Percentiles rank a stretch among this genome's conserved stretches.
Evolutionary conservation across 768 basidiomycete genomes (phyloP).

Genomic region (Termitomyces titanicus): DNA sequence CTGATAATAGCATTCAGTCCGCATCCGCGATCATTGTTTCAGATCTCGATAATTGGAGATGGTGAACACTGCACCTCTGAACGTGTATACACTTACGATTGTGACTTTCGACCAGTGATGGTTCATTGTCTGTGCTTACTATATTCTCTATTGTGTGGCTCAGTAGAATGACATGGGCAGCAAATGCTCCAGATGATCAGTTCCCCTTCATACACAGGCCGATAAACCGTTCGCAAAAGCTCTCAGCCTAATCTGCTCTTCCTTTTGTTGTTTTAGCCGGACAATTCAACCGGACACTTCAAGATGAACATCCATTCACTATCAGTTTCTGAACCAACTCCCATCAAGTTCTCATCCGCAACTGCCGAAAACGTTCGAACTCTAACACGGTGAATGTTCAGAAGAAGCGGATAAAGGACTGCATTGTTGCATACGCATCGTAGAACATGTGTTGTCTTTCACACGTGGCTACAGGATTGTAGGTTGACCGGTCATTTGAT

Average conservation of each 20-base stretch:
- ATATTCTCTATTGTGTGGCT: not conserved
- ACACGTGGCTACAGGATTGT: not conserved
- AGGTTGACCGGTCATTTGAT: no score
- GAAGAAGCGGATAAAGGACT: not conserved
- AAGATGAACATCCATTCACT: not conserved
- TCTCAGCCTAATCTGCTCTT: no score
- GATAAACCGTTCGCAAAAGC: no score
- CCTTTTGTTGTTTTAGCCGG: no score
- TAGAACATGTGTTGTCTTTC: not conserved
- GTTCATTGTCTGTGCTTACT: not conserved
- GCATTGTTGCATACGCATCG: not conserved
- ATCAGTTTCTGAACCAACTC: not conserved
- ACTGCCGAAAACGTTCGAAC: not conserved
- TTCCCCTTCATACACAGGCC: not conserved
- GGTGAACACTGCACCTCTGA: not conserved
- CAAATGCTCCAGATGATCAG: not conserved
- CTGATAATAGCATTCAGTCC: slow-evolving; percentile 7
- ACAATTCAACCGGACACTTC: not conserved
- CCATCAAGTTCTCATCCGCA: not conserved
- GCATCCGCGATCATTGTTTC: slow-evolving; percentile 13
- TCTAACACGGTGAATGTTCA: not conserved
- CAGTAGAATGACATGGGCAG: not conserved
- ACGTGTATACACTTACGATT: not conserved
- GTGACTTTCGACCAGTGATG: not conserved
- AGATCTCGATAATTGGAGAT: slow-evolving; percentile 17